Evolutionary conservation across 2,329 filamentous ascomycete genomes (phyloP), one percentile per base, ranked within the genome.

Genomic region (Aspergillus oerlinghausenensis): DNA sequence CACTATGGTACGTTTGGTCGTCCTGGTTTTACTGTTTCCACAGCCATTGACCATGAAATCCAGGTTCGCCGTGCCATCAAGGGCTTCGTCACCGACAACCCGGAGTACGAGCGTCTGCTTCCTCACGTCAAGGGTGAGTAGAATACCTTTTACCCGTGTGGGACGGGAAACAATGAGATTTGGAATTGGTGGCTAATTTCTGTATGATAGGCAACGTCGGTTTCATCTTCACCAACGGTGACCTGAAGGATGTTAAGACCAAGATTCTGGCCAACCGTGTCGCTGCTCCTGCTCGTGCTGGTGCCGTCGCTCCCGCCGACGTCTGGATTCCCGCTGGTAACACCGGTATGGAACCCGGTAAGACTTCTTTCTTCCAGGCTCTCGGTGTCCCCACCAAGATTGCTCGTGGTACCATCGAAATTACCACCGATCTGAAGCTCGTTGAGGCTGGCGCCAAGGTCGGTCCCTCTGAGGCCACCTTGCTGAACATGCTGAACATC

Each of bases 291-390:
- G 94, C 94, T 70, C 92, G 94, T 90, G 93, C 94, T 73, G 95
- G 95, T 88, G 94, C 95, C 74, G 74, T 99, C 71, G 95, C 94
- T 69, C 94, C 95, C 68, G 80, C 77, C 74, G 95, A 99, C 80
- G 94, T 99, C 77, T 99, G 82, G 84, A 79, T 99, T 69, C 94
- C 94, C 68, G 94, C 92, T 70, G 94, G 94, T 81, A 99, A 99
- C 89, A 99, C 94, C 74, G 94, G 94, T 83, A 99, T 99, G 94
- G 94, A 99, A 82, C 95, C 94, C 77, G 95, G 95, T 81, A 99
- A 99, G 90, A 99, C 94, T 75, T 97, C 94, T 77, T 99, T 99
- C 92, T 99, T 99, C 92, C 94, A 99, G 88, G 94, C 94, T 74
- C 94, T 99, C 81, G 93, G 93, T 91, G 92, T 99, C 78, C 94